phyloP scores from a whole-genome alignment of 192 early-diverging fungal genomes.

The Podila epigama region DNA sequence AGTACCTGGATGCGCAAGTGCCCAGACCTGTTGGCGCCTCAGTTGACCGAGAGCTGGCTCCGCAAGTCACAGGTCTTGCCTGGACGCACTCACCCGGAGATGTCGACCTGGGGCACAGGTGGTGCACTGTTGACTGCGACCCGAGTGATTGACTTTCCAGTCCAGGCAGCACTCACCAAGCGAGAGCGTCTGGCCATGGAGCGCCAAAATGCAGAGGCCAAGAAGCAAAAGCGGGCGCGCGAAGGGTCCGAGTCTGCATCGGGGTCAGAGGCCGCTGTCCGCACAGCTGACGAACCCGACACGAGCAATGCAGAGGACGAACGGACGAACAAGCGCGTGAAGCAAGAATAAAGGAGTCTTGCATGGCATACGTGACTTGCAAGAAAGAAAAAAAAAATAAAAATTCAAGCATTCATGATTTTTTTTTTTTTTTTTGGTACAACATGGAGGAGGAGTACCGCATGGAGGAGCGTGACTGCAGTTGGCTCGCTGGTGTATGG shows the following conservation, averaged over 20 bases:
- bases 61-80: constrained; percentile 88
- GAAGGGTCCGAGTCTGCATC: constrained; percentile 6
- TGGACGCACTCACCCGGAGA: constrained; percentile 80
- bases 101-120: constrained; percentile 78
- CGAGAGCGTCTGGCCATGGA: constrained; percentile 36
- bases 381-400: too few species aligned
- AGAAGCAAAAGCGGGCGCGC: constrained; percentile 32
- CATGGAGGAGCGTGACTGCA: too few species aligned
- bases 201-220: constrained; percentile 37
- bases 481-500: too few species aligned
- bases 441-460: too few species aligned
- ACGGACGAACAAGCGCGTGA: too few species aligned
- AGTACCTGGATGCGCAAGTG: constrained; percentile 74
- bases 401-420: too few species aligned
- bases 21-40: constrained; percentile 77
- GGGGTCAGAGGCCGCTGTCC: background rate
- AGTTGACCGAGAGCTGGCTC: constrained; percentile 91
- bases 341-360: too few species aligned
- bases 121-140: constrained; percentile 75
- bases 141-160: constrained; percentile 56
- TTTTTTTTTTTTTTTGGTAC: too few species aligned
- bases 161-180: constrained; percentile 46
- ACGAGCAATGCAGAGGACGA: too few species aligned
- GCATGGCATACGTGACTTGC: too few species aligned
- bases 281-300: too few species aligned